Percentiles rank a stretch among this genome's conserved stretches.
These are phyloP conservation scores for Epichloe aotearoae DNA, from an alignment of 2,329 filamentous ascomycete genomes.

Conservation along the genomic window DNA sequence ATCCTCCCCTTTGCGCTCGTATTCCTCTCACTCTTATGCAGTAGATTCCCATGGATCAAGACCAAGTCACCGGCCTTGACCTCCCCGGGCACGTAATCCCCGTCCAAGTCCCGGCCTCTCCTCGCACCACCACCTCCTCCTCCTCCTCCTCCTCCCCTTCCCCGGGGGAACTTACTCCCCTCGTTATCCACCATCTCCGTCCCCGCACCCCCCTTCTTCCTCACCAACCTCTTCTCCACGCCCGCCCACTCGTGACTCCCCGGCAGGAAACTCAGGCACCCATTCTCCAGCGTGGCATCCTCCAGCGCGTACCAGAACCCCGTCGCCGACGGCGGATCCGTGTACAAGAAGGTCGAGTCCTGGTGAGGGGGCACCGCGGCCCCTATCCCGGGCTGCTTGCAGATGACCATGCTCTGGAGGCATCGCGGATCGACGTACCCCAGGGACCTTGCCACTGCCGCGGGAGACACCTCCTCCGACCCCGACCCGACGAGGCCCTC, in stretches of 20 bases:
- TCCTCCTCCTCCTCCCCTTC: conserved; percentile 14
- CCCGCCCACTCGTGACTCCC: conserved; percentile 67
- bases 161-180: conserved; percentile 40
- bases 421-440: conserved; percentile 64
- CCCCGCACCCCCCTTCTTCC: conserved; percentile 37
- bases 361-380: conserved; percentile 85
- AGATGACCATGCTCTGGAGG: conserved; percentile 95
- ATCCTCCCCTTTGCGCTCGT: conserved; percentile 72
- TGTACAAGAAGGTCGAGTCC: conserved; percentile 87
- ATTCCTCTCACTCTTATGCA: conserved; percentile 96
- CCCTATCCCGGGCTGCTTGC: conserved; percentile 94
- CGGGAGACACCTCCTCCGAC: conserved; percentile 29
- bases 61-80: conserved; percentile 86
- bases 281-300: conserved; percentile 76
- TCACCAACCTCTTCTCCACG: conserved; percentile 62
- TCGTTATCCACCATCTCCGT: conserved; percentile 62
- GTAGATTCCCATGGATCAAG: conserved; percentile 84
- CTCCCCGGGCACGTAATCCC: conserved; percentile 63
- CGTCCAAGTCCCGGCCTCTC: conserved; percentile 22
- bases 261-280: conserved; percentile 73
- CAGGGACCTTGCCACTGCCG: conserved; percentile 54
- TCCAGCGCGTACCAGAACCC: conserved; percentile 98
- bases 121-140: conserved; percentile 28
- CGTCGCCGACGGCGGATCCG: conserved; percentile 73
- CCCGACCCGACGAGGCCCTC: conserved; percentile 20